phyloP scores from a whole-genome alignment of 1,284 basidiomycete genomes.

The Sanghuangporus baumii region DNA sequence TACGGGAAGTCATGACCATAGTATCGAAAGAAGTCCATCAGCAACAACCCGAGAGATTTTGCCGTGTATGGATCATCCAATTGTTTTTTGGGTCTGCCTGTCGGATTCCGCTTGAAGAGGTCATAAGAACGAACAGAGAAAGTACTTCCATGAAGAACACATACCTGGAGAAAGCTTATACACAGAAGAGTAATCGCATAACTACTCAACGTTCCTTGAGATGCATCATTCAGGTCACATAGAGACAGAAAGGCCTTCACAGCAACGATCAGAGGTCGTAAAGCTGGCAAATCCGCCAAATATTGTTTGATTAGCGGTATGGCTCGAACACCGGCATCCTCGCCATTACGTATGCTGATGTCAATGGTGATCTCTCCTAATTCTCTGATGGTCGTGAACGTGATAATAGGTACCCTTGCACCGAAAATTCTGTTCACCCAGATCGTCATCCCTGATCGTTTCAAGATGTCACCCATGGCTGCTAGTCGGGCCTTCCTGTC shows the following conservation, averaged over 20 bases:
- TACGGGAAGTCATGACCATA: slow-evolving; percentile 43
- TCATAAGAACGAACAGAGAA: neutral
- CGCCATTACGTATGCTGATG: slow-evolving; percentile 57
- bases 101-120: slow-evolving; percentile 33
- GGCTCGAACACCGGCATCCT: slow-evolving; percentile 52
- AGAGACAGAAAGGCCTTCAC: slow-evolving; percentile 67
- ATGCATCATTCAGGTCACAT: slow-evolving; percentile 67
- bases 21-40: slow-evolving; percentile 41
- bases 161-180: slow-evolving; percentile 71
- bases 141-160: slow-evolving; percentile 16
- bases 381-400: slow-evolving; percentile 45
- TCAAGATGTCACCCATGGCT: slow-evolving; percentile 4
- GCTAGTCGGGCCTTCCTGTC: slow-evolving; percentile 10
- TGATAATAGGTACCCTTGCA: slow-evolving; percentile 56
- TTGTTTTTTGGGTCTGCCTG: slow-evolving; percentile 28
- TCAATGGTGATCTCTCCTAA: slow-evolving; percentile 55
- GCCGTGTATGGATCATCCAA: slow-evolving; percentile 34
- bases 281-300: slow-evolving; percentile 53
- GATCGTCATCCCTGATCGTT: slow-evolving; percentile 9
- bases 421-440: slow-evolving; percentile 14
- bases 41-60: slow-evolving; percentile 38
- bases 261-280: slow-evolving; percentile 61
- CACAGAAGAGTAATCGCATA: slow-evolving; percentile 71
- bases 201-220: slow-evolving; percentile 66
- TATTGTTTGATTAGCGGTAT: slow-evolving; percentile 55